These are phyloP conservation scores for Diplosphaera chodatii DNA, from an alignment of 139 green algal species.

Conservation along the genomic window DNA sequence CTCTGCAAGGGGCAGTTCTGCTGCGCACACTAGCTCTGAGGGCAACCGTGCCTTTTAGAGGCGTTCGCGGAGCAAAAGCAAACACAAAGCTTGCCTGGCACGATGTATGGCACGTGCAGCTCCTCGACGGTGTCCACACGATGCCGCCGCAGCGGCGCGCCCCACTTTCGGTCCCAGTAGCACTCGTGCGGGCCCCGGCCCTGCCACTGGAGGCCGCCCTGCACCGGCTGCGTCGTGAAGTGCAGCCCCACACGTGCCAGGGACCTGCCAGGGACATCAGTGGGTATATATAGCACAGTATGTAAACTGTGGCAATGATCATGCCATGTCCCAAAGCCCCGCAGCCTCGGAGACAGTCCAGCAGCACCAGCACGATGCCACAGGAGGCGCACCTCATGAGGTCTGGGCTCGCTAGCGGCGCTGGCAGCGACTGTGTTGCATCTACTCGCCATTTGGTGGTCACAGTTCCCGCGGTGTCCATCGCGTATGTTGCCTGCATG, in stretches of 20 bases:
- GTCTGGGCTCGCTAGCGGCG: conserved; percentile 18
- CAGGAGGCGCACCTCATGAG: conserved; percentile 25
- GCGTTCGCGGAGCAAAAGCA: too few species aligned
- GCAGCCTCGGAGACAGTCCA: too few species aligned
- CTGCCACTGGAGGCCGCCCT: conserved; percentile 52
- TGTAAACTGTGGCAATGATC: too few species aligned
- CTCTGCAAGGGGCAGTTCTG: too few species aligned
- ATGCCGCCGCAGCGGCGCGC: conserved; percentile 32
- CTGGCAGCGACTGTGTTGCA: conserved; percentile 47
- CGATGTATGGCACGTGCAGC: conserved; percentile 83
- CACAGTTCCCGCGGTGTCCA: conserved; percentile 33
- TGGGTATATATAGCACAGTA: too few species aligned
- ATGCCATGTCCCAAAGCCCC: too few species aligned
- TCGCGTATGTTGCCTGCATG: conserved; percentile 30
- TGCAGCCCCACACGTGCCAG: conserved; percentile 62
- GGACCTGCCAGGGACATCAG: too few species aligned
- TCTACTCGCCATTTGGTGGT: conserved; percentile 57
- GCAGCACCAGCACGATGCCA: too few species aligned
- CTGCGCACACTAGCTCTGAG: too few species aligned
- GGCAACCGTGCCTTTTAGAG: too few species aligned
- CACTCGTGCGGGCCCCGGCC: conserved; percentile 85
- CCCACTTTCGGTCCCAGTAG: conserved; percentile 78
- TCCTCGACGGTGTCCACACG: conserved; percentile 16
- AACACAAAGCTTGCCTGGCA: conserved; percentile 45
- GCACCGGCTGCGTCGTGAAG: conserved; percentile 21